Evolutionary conservation across 139 green algal species (phyloP).

Genomic region (Dunaliella primolecta): DNA sequence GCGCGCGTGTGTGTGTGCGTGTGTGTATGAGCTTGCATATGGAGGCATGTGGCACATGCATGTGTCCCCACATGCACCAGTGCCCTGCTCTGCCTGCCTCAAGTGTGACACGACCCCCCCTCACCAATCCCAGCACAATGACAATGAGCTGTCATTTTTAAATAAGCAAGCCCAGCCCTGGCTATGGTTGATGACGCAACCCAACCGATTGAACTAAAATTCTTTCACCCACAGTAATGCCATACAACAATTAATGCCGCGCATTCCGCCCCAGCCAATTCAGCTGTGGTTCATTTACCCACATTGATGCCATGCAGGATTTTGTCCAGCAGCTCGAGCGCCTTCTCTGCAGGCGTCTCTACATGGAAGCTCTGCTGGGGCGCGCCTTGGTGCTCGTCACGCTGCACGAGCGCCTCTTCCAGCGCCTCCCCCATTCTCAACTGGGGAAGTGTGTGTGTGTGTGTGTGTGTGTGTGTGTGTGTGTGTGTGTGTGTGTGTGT

Average conservation of each 20-base stretch:
- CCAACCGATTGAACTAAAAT: no score
- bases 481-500: background rate
- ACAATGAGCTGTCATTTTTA: no score
- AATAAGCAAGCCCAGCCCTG: no score
- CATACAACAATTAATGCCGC: no score
- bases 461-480: background rate
- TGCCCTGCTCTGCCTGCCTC: no score
- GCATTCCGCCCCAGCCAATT: no score
- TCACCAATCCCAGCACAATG: no score
- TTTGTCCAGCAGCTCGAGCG: background rate
- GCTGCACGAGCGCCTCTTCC: background rate
- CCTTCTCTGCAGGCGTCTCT: background rate
- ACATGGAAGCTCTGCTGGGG: background rate
- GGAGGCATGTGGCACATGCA: no score
- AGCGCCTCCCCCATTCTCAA: background rate
- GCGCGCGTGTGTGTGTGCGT: background rate
- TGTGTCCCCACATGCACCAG: background rate
- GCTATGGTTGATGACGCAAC: no score
- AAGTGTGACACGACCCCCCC: no score
- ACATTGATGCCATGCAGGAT: background rate
- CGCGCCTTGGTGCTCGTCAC: background rate
- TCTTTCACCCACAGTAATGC: no score
- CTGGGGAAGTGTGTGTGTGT: background rate
- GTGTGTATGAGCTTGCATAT: background rate
- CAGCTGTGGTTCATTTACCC: no score